Base-by-base conservation (phyloP, 1,284 basidiomycete species). In the Leccinum fallax region DNA sequence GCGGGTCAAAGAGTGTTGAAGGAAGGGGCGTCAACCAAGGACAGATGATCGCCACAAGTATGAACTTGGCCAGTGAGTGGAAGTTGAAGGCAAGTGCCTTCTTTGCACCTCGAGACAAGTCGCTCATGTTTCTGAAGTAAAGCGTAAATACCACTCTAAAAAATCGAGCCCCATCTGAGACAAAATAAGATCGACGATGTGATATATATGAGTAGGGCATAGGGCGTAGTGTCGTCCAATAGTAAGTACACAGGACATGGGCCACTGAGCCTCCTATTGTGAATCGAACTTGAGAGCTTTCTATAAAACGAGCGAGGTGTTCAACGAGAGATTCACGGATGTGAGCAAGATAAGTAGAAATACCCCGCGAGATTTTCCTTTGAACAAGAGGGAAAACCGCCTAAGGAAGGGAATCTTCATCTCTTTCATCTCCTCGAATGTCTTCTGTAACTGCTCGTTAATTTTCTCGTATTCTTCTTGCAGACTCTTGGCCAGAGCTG, bases 391-490 rank as follows among this genome's bases (percentile, higher is more conserved):
- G 21, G 49, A 0, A 4, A 26, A 19, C 40, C 40, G 3, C 40
- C 40, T 43, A 11, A 11, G n/a, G 34, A 36, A 36, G 34, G 55
- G n/a, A 19, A 56, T 56, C 55, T 56, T 56, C 55, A 46, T 30
- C 2, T 46, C 38, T n/a, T 21, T 46, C 26, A 56, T 56, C 26
- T 56, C 38, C 26, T 56, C 38, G 4, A 56, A 56, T 21, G 38
- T 56, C n/a, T 46, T 40, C 10, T 56, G 26, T 30, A 56, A 30
- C 0, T 56, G 55, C n/a, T 9, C 26, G 11, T 56, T 56, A 4
- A 56, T 30, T 30, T 30, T 56, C 4, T 56, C 38, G 7, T 43
- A 56, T n/a, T 56, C 26, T 10, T 56, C 26, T 7, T 46, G 38
- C 6, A 56, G 38, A n/a, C 26, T 43, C 55, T 21, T 30, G 0